A percentile compares a stretch with the other conserved stretches of the same genome.
Evolutionary conservation across 345 rosid species (phyloP).

Genomic region (Pelargonium nanum): DNA sequence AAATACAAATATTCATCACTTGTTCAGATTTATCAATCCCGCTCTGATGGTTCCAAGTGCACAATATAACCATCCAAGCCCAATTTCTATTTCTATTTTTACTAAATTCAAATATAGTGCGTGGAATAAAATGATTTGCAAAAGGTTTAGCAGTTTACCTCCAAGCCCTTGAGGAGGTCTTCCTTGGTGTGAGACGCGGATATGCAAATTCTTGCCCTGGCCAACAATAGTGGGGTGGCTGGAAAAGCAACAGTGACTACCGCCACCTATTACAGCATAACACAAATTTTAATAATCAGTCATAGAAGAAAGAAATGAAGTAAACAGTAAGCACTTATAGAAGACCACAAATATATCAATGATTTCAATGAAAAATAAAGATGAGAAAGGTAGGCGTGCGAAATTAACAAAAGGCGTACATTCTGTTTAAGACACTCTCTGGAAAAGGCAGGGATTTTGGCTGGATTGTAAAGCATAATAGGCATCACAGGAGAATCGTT

Average conservation of each 20-base stretch:
- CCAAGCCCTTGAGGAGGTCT: constrained; percentile 60
- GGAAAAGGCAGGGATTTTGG: constrained; percentile 93
- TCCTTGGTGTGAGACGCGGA: constrained; percentile 69
- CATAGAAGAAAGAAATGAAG: background rate
- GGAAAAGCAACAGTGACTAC: background rate
- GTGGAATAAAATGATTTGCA: too few species aligned
- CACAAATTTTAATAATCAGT: background rate
- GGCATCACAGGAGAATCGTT: constrained; percentile 97
- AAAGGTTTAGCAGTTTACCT: too few species aligned
- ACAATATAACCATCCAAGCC: background rate
- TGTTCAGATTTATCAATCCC: background rate
- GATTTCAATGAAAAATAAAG: background rate
- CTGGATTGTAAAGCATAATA: constrained; percentile 95
- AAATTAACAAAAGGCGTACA: constrained; percentile 19
- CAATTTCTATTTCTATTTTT: too few species aligned
- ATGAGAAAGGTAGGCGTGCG: background rate
- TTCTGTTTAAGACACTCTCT: constrained; percentile 76
- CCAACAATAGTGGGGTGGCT: constrained; percentile 35
- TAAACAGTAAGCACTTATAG: background rate
- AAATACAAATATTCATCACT: constrained; percentile 1
- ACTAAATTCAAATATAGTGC: background rate
- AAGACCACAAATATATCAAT: background rate
- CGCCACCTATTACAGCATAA: background rate
- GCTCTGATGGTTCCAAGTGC: too few species aligned
- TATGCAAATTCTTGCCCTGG: constrained; percentile 79